Conservation (phyloP, 345 rosid species). For the Cardamine chenopodiifolia region DNA sequence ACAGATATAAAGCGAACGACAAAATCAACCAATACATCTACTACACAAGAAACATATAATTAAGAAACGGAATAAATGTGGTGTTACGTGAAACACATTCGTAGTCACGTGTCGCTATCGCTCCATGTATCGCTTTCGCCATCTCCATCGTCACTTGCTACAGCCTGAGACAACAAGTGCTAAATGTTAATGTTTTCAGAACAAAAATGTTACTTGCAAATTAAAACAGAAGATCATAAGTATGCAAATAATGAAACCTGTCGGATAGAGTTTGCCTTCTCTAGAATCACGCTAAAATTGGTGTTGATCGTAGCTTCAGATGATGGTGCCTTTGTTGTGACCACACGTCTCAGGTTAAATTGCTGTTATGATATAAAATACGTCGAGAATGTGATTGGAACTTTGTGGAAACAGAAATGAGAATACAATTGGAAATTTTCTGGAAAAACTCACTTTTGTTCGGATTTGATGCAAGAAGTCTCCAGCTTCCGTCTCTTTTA, state of each 20-base stretch:
- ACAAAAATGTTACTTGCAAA: background rate
- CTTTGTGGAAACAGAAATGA: background rate
- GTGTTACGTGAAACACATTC: slow-evolving; percentile 2
- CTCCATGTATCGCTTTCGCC: slow-evolving; percentile 42
- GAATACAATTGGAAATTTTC: background rate
- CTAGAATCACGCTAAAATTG: slow-evolving; percentile 69
- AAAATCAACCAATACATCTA: slow-evolving; percentile 33
- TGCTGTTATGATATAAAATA: slow-evolving; percentile 53
- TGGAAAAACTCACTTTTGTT: slow-evolving; percentile 62
- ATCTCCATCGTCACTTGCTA: slow-evolving; percentile 38
- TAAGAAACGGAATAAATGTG: background rate
- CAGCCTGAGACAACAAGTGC: slow-evolving; percentile 34
- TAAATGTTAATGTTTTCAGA: slow-evolving; percentile 12
- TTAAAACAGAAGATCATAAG: background rate
- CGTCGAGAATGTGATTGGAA: background rate
- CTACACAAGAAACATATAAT: background rate
- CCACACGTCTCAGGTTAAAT: slow-evolving; percentile 64
- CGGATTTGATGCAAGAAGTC: slow-evolving; percentile 86
- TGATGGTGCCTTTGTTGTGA: slow-evolving; percentile 42
- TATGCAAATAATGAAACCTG: slow-evolving; percentile 54
- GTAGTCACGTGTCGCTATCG: slow-evolving; percentile 24
- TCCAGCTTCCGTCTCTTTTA: slow-evolving; percentile 57
- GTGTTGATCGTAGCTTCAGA: slow-evolving; percentile 48
- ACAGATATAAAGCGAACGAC: slow-evolving; percentile 5
- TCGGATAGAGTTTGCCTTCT: slow-evolving; percentile 91